phyloP scores from a whole-genome alignment of 2,329 filamentous ascomycete genomes.

The Verticillium dahliae region DNA sequence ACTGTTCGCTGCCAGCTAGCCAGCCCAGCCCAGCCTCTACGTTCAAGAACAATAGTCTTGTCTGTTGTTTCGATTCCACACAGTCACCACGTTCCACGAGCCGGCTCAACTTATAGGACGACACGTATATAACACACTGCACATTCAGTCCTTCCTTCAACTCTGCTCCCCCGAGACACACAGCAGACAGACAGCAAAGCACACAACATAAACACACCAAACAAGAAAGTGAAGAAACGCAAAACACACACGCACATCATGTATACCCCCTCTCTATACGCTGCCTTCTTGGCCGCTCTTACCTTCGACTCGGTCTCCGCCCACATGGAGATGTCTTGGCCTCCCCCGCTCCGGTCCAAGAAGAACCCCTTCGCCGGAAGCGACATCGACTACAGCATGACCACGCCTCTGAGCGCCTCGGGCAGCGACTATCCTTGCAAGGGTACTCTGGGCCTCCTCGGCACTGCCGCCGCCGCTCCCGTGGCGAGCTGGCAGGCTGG shows the following conservation, averaged over 20 bases:
- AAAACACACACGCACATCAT: constrained; percentile 19
- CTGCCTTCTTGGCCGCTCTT: constrained; percentile 32
- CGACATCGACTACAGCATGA: constrained; percentile 65
- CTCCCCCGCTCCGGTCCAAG: constrained; percentile 47
- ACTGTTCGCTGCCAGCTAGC: background rate
- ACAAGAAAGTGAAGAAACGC: background rate
- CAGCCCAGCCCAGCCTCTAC: background rate
- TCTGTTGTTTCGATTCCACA: background rate
- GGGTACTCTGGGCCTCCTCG: constrained; percentile 46
- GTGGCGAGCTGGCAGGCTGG: constrained; percentile 59
- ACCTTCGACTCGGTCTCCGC: constrained; percentile 31
- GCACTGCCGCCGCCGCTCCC: constrained; percentile 40
- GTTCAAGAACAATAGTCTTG: background rate
- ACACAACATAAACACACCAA: background rate
- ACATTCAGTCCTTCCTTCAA: background rate
- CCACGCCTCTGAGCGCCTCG: constrained; percentile 52
- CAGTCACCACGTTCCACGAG: constrained; percentile 3
- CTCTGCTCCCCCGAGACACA: background rate
- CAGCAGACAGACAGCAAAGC: background rate
- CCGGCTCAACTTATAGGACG: background rate
- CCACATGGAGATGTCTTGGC: constrained; percentile 51
- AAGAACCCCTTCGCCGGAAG: constrained; percentile 38
- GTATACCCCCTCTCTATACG: constrained; percentile 30
- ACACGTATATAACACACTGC: background rate
- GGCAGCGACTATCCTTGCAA: constrained; percentile 74